A percentile compares a stretch with the other conserved stretches of the same genome.
These are phyloP conservation scores for Hura crepitans DNA, from an alignment of 441 rosid species.

Conservation along the genomic window DNA sequence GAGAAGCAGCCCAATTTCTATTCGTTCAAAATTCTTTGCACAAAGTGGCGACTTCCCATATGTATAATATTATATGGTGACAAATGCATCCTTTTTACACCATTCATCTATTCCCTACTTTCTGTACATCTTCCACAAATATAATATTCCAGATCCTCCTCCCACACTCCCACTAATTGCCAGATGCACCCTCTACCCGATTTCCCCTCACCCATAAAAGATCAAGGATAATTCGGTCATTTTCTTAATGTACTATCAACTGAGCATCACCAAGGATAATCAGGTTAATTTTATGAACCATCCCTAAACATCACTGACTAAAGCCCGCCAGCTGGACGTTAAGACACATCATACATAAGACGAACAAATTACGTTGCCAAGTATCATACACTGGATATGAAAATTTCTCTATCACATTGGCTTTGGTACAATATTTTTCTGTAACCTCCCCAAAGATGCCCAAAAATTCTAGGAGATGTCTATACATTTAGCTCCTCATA, in stretches of 20 bases:
- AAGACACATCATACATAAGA: neutral
- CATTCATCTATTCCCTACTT: conserved; percentile 1
- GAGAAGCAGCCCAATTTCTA: conserved; percentile 12
- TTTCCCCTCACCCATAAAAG: neutral
- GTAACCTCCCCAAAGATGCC: no score
- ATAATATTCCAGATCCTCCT: conserved; percentile 12
- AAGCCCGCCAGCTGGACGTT: conserved; percentile 10
- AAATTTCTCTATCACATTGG: no score
- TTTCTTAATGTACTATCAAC: no score
- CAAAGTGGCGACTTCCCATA: neutral
- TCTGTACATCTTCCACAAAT: conserved; percentile 5
- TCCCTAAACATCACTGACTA: neutral
- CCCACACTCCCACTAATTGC: neutral
- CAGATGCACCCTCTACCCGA: neutral
- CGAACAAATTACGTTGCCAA: conserved; percentile 8
- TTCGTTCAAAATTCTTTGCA: neutral
- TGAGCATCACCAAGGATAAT: neutral
- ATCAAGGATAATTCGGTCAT: no score
- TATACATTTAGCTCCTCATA: no score
- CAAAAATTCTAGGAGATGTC: no score
- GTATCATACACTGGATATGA: conserved; percentile 8
- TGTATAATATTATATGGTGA: neutral
- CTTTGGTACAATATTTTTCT: no score
- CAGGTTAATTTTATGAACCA: neutral
- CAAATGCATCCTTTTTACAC: conserved; percentile 16